A percentile compares a stretch with the other conserved stretches of the same genome.
These are phyloP conservation scores for Annulohypoxylon bovei DNA, from an alignment of 495 filamentous ascomycete species.

Conservation along the genomic window DNA sequence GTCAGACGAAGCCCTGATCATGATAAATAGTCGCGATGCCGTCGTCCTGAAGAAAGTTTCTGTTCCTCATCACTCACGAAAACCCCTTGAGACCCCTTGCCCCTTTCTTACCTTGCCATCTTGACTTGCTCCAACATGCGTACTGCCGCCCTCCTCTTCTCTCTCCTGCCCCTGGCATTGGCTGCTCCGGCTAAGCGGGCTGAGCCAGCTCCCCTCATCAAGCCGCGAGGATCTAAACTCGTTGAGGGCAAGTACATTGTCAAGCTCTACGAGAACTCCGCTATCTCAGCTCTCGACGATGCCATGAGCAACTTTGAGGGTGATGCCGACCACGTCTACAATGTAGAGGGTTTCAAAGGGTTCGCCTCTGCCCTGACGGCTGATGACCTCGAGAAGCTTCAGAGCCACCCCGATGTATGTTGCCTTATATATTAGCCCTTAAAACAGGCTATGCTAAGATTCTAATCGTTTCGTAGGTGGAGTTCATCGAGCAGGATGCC, in stretches of 20 bases:
- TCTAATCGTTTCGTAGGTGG: conserved; percentile 51
- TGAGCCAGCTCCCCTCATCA: conserved; percentile 49
- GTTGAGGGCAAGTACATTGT: conserved; percentile 66
- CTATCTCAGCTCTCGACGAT: conserved; percentile 44
- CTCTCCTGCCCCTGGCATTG: conserved; percentile 46
- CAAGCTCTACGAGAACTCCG: conserved; percentile 60
- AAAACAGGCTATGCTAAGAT: conserved; percentile 16
- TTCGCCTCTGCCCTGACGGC: conserved; percentile 53
- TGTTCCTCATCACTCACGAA: conserved; percentile 30
- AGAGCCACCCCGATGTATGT: conserved; percentile 53
- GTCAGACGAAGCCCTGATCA: conserved; percentile 19
- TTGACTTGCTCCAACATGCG: conserved; percentile 44
- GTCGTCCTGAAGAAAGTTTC: conserved; percentile 23
- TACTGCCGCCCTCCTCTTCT: conserved; percentile 38
- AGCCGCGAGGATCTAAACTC: conserved; percentile 48
- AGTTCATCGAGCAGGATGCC: conserved; percentile 63
- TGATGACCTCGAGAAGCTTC: conserved; percentile 53
- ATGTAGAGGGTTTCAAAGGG: conserved; percentile 55
- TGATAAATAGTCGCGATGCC: conserved; percentile 46
- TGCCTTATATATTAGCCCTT: neutral
- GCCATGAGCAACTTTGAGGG: conserved; percentile 43
- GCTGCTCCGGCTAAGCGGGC: conserved; percentile 48
- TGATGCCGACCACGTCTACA: conserved; percentile 56
- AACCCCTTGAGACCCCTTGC: conserved; percentile 9
- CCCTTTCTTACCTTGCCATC: conserved; percentile 1